Percentiles rank a stretch among this genome's conserved stretches.
Evolutionary conservation across 2,329 filamentous ascomycete genomes (phyloP).

Genomic region (Scytalidium lignicola): DNA sequence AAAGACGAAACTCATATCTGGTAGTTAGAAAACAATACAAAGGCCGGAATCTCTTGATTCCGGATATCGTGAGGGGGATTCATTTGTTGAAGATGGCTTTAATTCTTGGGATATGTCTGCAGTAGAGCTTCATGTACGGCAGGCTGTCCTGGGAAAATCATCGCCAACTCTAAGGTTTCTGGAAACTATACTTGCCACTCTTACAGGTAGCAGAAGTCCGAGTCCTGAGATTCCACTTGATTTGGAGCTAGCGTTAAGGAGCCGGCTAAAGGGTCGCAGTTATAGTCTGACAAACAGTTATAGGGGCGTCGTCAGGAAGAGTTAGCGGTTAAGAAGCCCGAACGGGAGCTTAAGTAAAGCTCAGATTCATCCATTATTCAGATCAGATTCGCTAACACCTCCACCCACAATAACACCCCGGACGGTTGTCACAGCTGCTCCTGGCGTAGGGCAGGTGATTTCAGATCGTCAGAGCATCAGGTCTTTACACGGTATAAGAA

Average conservation of each 20-base stretch:
- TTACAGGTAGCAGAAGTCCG: slow-evolving; percentile 57
- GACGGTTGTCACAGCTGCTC: no score
- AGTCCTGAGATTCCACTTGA: slow-evolving; percentile 59
- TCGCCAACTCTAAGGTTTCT: slow-evolving; percentile 43
- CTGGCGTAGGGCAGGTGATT: no score
- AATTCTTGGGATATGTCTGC: slow-evolving; percentile 71
- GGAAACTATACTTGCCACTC: slow-evolving; percentile 67
- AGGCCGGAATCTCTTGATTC: slow-evolving; percentile 46
- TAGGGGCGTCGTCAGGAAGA: slow-evolving; percentile 9
- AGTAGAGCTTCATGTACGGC: slow-evolving; percentile 57
- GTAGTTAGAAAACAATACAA: slow-evolving; percentile 32
- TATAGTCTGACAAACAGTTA: slow-evolving; percentile 21
- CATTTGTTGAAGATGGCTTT: slow-evolving; percentile 53
- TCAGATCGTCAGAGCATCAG: no score
- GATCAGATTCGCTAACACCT: slow-evolving; percentile 64
- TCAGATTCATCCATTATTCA: slow-evolving; percentile 74
- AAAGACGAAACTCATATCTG: slow-evolving; percentile 47
- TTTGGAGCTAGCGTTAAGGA: slow-evolving; percentile 39
- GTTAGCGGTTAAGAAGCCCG: slow-evolving; percentile 28
- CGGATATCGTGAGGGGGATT: slow-evolving; percentile 16
- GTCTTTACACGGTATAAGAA: no score
- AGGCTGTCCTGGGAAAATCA: slow-evolving; percentile 46
- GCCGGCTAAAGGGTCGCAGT: slow-evolving; percentile 24
- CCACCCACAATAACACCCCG: slow-evolving; percentile 62
- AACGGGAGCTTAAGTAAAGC: slow-evolving; percentile 43